phyloP scores from a whole-genome alignment of 441 rosid species.

The Arabidopsis hybrid region DNA sequence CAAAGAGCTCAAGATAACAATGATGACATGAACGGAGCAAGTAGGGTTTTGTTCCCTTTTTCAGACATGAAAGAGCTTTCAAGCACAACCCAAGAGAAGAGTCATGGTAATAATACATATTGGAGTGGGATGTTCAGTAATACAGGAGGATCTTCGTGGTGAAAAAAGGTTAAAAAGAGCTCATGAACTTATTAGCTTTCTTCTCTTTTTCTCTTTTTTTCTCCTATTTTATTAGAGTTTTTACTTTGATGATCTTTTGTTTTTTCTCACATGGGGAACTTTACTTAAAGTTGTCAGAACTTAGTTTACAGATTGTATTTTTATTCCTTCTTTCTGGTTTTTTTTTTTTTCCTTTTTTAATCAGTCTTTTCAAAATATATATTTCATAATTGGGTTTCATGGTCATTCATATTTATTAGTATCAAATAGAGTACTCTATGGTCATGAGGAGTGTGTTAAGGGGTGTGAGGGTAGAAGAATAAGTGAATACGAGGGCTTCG shows the following conservation, averaged over 20 bases:
- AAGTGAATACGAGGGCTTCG: constrained; percentile 53
- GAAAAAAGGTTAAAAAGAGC: constrained; percentile 40
- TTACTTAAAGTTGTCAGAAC: constrained; percentile 59
- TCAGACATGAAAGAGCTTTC: constrained; percentile 65
- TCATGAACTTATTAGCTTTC: constrained; percentile 28
- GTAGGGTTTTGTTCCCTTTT: constrained; percentile 69
- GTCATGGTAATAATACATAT: constrained; percentile 49
- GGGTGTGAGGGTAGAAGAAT: constrained; percentile 55
- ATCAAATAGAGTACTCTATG: constrained; percentile 16
- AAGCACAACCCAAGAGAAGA: constrained; percentile 46
- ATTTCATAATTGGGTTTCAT: constrained; percentile 46
- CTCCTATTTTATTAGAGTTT: constrained; percentile 25
- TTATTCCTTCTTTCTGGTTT: constrained; percentile 24
- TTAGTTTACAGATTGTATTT: constrained; percentile 49
- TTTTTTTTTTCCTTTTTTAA: constrained; percentile 19
- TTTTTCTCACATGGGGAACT: constrained; percentile 52
- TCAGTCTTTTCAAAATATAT: background rate
- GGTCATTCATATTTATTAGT: constrained; percentile 25
- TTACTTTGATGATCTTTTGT: constrained; percentile 46
- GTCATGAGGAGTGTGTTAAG: constrained; percentile 37
- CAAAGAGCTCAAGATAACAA: constrained; percentile 45
- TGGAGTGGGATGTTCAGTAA: constrained; percentile 74
- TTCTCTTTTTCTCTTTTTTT: constrained; percentile 23
- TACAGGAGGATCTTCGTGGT: constrained; percentile 75
- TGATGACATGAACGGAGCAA: constrained; percentile 59